Evolutionary conservation across 2,329 filamentous ascomycete genomes (phyloP), one percentile per base, ranked within the genome.

Genomic region (Rhinocladiella similis): DNA sequence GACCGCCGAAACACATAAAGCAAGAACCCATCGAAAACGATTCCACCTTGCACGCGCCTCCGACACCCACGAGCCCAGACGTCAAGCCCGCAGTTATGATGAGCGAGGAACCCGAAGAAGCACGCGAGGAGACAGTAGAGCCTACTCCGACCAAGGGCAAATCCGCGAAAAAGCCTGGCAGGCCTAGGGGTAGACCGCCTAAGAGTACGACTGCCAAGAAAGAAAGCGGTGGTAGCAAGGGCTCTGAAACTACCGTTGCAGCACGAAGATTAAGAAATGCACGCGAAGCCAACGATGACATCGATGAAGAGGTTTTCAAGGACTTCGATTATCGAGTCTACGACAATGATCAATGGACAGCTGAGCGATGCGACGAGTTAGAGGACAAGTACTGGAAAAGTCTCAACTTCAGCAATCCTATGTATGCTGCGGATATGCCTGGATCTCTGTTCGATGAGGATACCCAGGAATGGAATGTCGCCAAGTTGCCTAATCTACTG

Each of bases 311-410:
- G 59, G 89, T 90, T 0, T 99, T 97, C 75, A 87, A 89, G 67
- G 83, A 88, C 63, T 99, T 96, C 70, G 89, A 97, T 69, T 97
- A 97, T 70, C 86, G 84, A 47, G 88, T 97, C 74, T 86, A 93
- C 46, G 80, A 83, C 63, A 83, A 91, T 29, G 89, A 92, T 5
- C 91, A 97, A 52, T 99, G 89, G 70, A 96, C 91, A 0, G 82
- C 88, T 0, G 93, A 97, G 71, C 84, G 95, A 57, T 97, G 94
- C 69, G 91, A 95, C 65, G 94, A 99, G 70, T 81, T 99, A 5
- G 94, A 99, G 73, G 88, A 90, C 51, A 88, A 87, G 42, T 99
- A 99, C 75, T 99, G 94, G 94, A 97, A 95, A 75, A 96, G 91
- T 1, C 80, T 99, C 60, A 97, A 92, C 19, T 99, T 95, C 74